Percentiles rank a stretch among this genome's conserved stretches.
These are phyloP conservation scores for Pseudogymnoascus sp. DNA, from an alignment of 2,329 filamentous ascomycete genomes.

Conservation along the genomic window DNA sequence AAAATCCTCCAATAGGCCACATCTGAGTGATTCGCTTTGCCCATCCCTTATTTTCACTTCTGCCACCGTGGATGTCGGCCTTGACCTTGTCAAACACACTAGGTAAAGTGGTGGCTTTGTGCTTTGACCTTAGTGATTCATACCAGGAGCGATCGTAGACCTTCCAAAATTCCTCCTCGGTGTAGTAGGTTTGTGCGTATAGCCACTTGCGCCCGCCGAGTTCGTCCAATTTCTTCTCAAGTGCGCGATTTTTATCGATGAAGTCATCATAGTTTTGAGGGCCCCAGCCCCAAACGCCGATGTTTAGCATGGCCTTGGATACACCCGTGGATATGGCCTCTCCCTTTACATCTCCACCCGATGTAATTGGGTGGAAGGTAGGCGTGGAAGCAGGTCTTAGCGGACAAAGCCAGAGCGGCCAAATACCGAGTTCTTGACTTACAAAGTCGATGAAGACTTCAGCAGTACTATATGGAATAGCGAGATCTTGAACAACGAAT, in stretches of 20 bases:
- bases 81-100: constrained; percentile 64
- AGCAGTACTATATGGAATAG: constrained; percentile 41
- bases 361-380: no score
- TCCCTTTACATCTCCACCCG: no score
- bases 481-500: constrained; percentile 53
- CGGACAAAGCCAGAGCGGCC: constrained; percentile 24
- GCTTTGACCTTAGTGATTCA: constrained; percentile 53
- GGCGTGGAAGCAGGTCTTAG: background rate
- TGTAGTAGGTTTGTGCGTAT: constrained; percentile 63
- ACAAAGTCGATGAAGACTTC: constrained; percentile 41
- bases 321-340: no score
- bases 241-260: constrained; percentile 46
- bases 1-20: background rate
- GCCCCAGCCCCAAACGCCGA: constrained; percentile 53
- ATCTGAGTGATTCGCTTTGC: background rate
- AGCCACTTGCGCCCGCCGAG: constrained; percentile 61
- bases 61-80: constrained; percentile 35
- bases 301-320: constrained; percentile 41
- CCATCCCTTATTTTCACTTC: background rate
- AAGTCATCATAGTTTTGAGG: constrained; percentile 37
- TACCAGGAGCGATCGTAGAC: constrained; percentile 55
- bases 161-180: constrained; percentile 54
- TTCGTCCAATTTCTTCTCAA: constrained; percentile 52
- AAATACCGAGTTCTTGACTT: constrained; percentile 34
- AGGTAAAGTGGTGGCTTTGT: constrained; percentile 54